These are phyloP conservation scores for Botrytis paeoniae DNA, from an alignment of 2,329 filamentous ascomycete species.

Conservation along the genomic window DNA sequence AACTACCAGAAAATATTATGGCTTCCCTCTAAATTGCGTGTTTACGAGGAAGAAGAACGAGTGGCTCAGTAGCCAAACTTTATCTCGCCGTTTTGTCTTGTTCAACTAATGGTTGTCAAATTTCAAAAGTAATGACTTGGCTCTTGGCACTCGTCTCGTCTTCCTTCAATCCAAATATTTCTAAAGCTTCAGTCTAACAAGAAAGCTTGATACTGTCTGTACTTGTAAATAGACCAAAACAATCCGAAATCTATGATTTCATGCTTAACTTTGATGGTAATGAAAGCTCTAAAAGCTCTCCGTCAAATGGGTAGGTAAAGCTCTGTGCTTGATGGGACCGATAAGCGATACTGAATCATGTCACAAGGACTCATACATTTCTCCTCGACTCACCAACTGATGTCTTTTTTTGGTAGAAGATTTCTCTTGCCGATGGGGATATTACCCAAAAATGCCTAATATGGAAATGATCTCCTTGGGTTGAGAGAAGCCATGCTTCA, in stretches of 20 bases:
- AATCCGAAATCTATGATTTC: background rate
- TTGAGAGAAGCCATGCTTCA: background rate
- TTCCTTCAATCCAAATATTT: background rate
- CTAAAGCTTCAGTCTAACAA: background rate
- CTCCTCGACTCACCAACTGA: background rate
- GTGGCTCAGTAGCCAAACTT: background rate
- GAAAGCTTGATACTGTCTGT: background rate
- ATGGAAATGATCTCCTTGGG: too few species aligned
- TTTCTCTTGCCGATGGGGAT: background rate
- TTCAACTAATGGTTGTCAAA: background rate
- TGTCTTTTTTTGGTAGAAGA: background rate
- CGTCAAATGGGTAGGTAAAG: background rate
- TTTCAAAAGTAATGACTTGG: conserved; percentile 1
- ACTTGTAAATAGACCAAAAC: background rate
- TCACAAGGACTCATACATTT: background rate
- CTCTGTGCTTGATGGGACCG: background rate
- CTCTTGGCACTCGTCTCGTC: conserved; percentile 5
- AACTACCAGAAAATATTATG: background rate
- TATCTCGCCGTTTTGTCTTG: background rate
- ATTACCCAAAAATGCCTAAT: background rate
- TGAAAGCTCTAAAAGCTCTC: background rate
- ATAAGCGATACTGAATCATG: background rate
- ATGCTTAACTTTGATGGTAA: background rate
- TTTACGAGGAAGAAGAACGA: background rate
- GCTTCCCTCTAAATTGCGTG: background rate